phyloP scores from a whole-genome alignment of 2,329 filamentous ascomycete species.

The Colletotrichum spinosum region DNA sequence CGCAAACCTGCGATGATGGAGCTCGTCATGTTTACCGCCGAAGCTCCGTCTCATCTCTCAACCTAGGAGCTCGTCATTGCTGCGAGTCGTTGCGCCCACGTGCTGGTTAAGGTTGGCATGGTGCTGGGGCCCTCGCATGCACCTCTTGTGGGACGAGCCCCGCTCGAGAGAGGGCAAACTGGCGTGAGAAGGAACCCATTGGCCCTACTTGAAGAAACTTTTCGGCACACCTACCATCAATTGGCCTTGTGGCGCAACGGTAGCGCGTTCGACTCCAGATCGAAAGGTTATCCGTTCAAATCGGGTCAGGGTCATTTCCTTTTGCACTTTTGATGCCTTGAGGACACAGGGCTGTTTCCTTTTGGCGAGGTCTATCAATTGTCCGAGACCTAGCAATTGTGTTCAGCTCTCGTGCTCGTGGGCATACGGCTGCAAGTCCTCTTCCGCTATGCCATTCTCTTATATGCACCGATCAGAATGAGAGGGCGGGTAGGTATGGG shows the following conservation, averaged over 20 bases:
- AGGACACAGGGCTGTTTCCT: not conserved
- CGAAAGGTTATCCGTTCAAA: constrained; percentile 38
- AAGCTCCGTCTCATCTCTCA: not conserved
- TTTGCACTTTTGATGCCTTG: not conserved
- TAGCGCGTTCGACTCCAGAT: constrained; percentile 38
- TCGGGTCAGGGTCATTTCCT: constrained; percentile 28
- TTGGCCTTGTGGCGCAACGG: constrained; percentile 35
- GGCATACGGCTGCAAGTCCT: too few species aligned
- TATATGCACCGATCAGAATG: too few species aligned
- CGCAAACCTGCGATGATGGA: not conserved
- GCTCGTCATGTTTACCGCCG: not conserved
- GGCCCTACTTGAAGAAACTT: accelerated
- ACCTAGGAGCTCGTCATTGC: constrained; percentile 14
- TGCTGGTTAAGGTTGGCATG: constrained; percentile 21
- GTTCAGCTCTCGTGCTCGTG: too few species aligned
- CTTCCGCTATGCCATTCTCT: too few species aligned
- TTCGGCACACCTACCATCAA: not conserved
- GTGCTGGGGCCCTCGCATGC: not conserved
- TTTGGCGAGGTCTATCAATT: not conserved
- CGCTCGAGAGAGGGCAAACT: not conserved
- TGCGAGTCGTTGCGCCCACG: constrained; percentile 16
- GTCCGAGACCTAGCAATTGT: not conserved
- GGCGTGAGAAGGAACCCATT: too few species aligned
- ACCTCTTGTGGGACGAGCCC: not conserved
- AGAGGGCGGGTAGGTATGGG: too few species aligned